Evolutionary conservation across 305 asterid genomes (phyloP).

Genomic region (Solanum hybrid): DNA sequence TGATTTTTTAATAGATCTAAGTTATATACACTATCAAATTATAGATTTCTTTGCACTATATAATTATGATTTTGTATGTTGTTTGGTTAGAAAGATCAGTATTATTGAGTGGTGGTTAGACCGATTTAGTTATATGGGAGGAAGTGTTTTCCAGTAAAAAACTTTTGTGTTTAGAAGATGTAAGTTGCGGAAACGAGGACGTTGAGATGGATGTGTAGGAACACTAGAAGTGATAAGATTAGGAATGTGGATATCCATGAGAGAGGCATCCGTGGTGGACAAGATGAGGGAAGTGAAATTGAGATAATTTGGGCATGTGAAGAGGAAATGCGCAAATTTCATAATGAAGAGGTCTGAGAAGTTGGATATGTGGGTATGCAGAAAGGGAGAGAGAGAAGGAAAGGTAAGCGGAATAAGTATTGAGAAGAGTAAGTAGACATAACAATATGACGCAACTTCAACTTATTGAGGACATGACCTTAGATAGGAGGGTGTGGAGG

Average conservation of each 20-base stretch:
- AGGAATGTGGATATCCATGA: neutral
- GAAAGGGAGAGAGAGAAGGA: neutral
- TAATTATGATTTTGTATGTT: neutral
- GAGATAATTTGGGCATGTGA: neutral
- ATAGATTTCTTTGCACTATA: neutral
- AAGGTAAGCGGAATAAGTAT: neutral
- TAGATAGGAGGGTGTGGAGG: neutral
- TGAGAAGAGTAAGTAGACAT: neutral
- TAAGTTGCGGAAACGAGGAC: neutral
- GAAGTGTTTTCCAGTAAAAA: neutral
- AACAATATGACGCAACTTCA: neutral
- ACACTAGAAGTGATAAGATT: neutral
- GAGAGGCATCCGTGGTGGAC: neutral
- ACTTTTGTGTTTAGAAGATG: neutral
- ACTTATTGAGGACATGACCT: neutral
- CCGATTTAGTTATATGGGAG: neutral
- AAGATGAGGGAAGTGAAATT: neutral
- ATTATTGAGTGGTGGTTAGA: neutral
- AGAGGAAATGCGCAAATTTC: neutral
- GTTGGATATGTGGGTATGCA: neutral
- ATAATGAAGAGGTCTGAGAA: neutral
- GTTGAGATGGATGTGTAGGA: neutral
- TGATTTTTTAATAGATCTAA: neutral
- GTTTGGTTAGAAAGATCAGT: neutral
- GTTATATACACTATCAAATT: neutral